Base-by-base conservation (phyloP, 768 basidiomycete genomes). In the Epithele typhae region DNA sequence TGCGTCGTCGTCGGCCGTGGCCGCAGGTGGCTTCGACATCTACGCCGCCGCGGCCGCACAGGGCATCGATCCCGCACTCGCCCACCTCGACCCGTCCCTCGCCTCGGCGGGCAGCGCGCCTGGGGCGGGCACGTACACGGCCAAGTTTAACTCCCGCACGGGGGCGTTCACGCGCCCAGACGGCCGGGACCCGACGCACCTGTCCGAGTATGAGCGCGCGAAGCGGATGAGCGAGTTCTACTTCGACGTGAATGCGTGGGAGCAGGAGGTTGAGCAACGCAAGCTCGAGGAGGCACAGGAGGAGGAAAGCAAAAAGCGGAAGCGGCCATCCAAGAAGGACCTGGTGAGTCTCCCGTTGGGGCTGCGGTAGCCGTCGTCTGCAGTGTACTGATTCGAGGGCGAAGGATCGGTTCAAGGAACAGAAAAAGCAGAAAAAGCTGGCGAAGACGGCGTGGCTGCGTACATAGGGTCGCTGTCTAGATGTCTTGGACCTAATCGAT, bases 361-460 rank as follows among this genome's bases (percentile, higher is more conserved):
- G n/a, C n/a, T n/a, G n/a, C n/a, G n/a, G n/a, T n/a, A n/a, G n/a
- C n/a, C n/a, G n/a, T n/a, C n/a, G n/a, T n/a, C n/a, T n/a, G n/a
- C n/a, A n/a, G n/a, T n/a, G 30, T 32, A 32, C 30, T 32, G 15
- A 32, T 32, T 15, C 9, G 9, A 32, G 30, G 30, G 30, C 30
- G 30, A 9, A 90, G 88, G 87, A 91, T 55, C 79, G 86, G 34
- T 91, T 85, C 64, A 87, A 84, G 60, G 86, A 90, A 61, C 83
- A 87, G 69, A 91, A 91, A 64, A 75, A 68, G 54, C 66, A 71
- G 59, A 91, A 91, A 72, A 92, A 91, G 68, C 80, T 90, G 8
- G 87, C 87, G 32, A 91, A 90, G 71, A 91, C 87, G 1, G 89
- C 89, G 7, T 92, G 88, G 89, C 62, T 92, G 57, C 80, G 89